Conservation (phyloP, 805 yeast genomes). For the Saccharomyces eubayanus region DNA sequence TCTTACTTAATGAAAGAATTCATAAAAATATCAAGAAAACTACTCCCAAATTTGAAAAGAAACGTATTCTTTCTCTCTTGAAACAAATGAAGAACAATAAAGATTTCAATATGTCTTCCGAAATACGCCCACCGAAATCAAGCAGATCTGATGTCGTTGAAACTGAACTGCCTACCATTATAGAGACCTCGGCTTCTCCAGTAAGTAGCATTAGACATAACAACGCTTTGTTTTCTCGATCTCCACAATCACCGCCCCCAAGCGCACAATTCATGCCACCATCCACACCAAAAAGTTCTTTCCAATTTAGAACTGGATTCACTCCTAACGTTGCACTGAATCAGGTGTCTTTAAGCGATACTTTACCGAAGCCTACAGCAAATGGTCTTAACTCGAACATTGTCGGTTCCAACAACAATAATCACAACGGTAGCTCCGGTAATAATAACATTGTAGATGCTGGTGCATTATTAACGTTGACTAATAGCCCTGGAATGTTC, state of each 20-base stretch:
- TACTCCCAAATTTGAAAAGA: conserved; percentile 16
- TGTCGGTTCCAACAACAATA: neutral
- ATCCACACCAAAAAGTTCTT: conserved; percentile 21
- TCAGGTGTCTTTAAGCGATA: conserved; percentile 16
- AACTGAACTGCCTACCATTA: neutral
- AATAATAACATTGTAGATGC: neutral
- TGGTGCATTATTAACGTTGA: neutral
- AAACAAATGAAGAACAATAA: conserved; percentile 23
- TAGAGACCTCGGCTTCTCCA: neutral
- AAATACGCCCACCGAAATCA: conserved; percentile 1
- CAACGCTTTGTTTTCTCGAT: neutral
- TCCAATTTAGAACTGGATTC: conserved; percentile 20
- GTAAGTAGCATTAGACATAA: neutral
- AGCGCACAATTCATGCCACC: conserved; percentile 9
- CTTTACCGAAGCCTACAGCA: conserved; percentile 7
- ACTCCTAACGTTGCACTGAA: conserved; percentile 22
- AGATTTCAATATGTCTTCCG: neutral
- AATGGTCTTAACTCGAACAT: conserved; percentile 4
- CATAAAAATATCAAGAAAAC: neutral
- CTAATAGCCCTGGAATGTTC: conserved; percentile 1
- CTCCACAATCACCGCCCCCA: neutral
- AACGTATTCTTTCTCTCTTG: conserved; percentile 21
- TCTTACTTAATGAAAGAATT: neutral
- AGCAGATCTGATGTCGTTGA: neutral
- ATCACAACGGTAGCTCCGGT: neutral